A percentile compares a stretch with the other conserved stretches of the same genome.
Evolutionary conservation across 164 flowering plant species (phyloP).

Genomic region (Sedum album): DNA sequence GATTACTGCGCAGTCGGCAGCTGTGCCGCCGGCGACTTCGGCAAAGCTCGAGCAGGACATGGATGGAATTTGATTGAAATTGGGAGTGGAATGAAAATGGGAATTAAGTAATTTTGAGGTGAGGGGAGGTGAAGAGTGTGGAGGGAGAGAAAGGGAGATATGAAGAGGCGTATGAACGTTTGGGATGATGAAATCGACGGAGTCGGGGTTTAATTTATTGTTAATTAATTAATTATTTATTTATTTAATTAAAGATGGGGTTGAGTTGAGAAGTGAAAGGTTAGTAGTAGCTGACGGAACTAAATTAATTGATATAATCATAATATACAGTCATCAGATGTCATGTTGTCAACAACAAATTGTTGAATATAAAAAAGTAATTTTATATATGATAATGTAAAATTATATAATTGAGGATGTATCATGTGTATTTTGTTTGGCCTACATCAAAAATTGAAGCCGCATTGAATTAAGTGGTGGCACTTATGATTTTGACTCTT

Average conservation of each 20-base stretch:
- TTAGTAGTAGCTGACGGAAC: too few relatives aligned
- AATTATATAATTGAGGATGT: too few relatives aligned
- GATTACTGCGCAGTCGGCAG: constrained; percentile 80
- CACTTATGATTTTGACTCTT: too few relatives aligned
- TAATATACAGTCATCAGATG: too few relatives aligned
- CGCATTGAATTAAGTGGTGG: too few relatives aligned
- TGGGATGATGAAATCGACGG: not conserved
- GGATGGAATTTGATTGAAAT: not conserved
- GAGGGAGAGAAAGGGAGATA: not conserved
- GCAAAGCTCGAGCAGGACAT: constrained; percentile 26
- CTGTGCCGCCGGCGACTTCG: constrained; percentile 71
- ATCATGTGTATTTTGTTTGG: too few relatives aligned
- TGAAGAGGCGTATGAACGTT: not conserved
- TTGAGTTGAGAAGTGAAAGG: not conserved
- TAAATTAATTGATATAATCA: too few relatives aligned
- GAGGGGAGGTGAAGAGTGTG: not conserved
- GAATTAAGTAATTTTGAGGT: not conserved
- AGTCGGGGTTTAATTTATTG: not conserved
- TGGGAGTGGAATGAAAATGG: not conserved
- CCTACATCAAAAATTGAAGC: too few relatives aligned
- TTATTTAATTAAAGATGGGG: not conserved
- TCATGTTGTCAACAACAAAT: too few relatives aligned
- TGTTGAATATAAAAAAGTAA: too few relatives aligned
- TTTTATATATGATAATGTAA: too few relatives aligned
- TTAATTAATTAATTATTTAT: not conserved